Base-by-base conservation (phyloP, 257 asterid genomes). In the Dorcoceras hygrometricum region DNA sequence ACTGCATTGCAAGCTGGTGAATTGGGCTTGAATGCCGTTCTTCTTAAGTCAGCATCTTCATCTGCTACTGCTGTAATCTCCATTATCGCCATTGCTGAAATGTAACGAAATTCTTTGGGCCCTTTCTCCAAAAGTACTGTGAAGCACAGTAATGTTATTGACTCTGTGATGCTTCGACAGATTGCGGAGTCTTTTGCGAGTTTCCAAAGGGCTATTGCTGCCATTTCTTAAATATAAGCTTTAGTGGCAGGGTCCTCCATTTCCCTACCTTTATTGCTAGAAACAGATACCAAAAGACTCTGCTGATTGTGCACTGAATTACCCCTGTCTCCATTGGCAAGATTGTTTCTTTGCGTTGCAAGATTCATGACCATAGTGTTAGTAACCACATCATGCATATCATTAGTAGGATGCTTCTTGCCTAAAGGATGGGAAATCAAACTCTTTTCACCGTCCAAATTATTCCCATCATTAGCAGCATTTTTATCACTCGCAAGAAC, bases 51-150 rank as follows among this genome's bases (percentile, higher is more conserved):
- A 3, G 90, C 67, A 6, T 88, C 90, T 18, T 66, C 63, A 25
- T 86, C 90, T 1, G 95, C 95, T 10, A 86, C 87, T 0, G 93
- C 84, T 0, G 95, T 86, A 63, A 88, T 88, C 79, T 88, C 95
- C 93, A 86, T 85, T 70, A 92, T 72, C 2, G 95, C 96, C 98
- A 86, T 87, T 4, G 95, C 92, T 0, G 98, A 89, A 50, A 86
- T 77, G 78, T 59, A 79, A 78, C 75, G 87, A 50, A 87, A 95
- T 22, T 89, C 89, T 20, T 78, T 73, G 0, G 81, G 64, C 16
- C 98, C 98, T 59, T 84, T 89, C 70, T 92, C 93, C 32, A 86
- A 36, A 8, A 89, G 91, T 11, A 79, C 85, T 1, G 96, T 91
- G 23, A 89, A 87, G 60, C 96, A 92, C 28, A 89, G 32, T 16